These are phyloP conservation scores for Eremothecium gossypii DNA, from an alignment of 1,139 yeast genomes.

Conservation along the genomic window DNA sequence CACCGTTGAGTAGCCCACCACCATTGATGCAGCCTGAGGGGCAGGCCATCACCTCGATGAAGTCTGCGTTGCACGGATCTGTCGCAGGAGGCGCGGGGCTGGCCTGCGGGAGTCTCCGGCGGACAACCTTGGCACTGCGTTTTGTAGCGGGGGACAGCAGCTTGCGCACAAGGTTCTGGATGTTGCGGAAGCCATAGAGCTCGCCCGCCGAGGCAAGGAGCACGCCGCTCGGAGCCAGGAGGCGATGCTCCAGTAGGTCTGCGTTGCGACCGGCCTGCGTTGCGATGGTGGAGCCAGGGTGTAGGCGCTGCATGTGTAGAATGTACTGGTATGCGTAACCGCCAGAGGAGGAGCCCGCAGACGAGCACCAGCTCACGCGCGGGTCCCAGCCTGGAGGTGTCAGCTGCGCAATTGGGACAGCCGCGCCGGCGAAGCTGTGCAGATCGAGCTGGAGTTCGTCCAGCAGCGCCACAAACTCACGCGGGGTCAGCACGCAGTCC, in stretches of 20 bases:
- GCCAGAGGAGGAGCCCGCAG: conserved; percentile 78
- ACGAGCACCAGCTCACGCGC: conserved; percentile 55
- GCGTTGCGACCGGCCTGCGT: conserved; percentile 55
- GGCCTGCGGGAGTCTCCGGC: conserved; percentile 9
- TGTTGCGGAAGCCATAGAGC: conserved; percentile 86
- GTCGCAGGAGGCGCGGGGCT: conserved; percentile 24
- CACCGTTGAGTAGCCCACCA: conserved; percentile 59
- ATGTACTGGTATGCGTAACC: conserved; percentile 71
- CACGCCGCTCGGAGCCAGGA: conserved; percentile 33
- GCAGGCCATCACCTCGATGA: conserved; percentile 95
- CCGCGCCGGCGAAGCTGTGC: conserved; percentile 17
- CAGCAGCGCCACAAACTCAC: conserved; percentile 68
- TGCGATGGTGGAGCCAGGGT: conserved; percentile 21
- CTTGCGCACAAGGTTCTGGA: conserved; percentile 83
- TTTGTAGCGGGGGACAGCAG: conserved; percentile 35
- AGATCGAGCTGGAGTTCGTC: conserved; percentile 41
- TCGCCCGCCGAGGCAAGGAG: conserved; percentile 61
- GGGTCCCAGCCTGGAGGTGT: conserved; percentile 24
- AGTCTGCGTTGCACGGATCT: conserved; percentile 65
- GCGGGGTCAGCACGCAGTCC: conserved; percentile 89
- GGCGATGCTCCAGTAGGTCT: conserved; percentile 63
- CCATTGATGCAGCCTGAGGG: conserved; percentile 98
- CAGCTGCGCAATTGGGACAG: conserved; percentile 9
- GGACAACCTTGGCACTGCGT: conserved; percentile 13
- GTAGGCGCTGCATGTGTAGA: conserved; percentile 29